These are phyloP conservation scores for Chlorella sp. DNA, from an alignment of 139 green algal species.

Conservation along the genomic window DNA sequence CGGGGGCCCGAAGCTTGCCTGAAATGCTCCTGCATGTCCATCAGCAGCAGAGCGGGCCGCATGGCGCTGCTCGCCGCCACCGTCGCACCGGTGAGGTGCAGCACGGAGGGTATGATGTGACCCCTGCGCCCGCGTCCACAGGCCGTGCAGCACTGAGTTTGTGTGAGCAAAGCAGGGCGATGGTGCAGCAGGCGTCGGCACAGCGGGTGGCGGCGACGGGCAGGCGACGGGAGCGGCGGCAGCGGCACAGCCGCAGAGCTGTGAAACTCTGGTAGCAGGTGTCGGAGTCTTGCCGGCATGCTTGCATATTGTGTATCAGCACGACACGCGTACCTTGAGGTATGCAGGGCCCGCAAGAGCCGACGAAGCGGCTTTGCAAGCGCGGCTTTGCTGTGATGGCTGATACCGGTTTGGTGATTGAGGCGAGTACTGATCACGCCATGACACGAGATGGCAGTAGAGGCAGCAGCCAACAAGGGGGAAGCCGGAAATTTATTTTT, in stretches of 20 bases:
- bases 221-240: neutral
- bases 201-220: neutral
- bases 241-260: neutral
- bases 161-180: neutral
- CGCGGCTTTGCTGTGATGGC: no score
- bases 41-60: conserved; percentile 15
- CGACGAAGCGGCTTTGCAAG: no score
- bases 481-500: no score
- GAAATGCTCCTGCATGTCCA: conserved; percentile 39
- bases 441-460: no score
- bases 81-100: neutral
- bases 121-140: neutral
- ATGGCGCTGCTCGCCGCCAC: neutral
- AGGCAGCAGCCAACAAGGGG: no score
- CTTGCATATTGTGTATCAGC: no score
- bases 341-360: no score
- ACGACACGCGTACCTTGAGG: no score
- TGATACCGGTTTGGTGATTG: no score
- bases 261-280: neutral
- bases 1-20: no score
- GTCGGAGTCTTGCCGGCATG: neutral
- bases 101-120: neutral
- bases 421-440: no score
- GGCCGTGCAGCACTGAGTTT: neutral
- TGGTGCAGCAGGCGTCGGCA: no score